These are phyloP conservation scores for Ceratobasidium sp. DNA, from an alignment of 1,284 basidiomycete species.

Conservation along the genomic window DNA sequence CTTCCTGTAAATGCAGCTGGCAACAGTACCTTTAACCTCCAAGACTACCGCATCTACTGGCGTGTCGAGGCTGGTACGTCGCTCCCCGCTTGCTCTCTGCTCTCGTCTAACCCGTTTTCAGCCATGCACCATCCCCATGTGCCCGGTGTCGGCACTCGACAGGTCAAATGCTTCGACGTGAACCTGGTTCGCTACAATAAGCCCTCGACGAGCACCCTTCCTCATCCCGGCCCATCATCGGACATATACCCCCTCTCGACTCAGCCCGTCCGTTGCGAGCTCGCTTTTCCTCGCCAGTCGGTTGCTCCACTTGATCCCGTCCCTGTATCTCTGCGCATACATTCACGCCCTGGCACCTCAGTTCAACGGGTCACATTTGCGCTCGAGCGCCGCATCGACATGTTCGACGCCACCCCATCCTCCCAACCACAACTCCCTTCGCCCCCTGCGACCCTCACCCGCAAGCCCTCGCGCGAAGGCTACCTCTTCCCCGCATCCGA, in stretches of 20 bases:
- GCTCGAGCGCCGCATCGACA: slow-evolving; percentile 51
- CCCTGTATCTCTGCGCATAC: slow-evolving; percentile 51
- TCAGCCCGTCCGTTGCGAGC: slow-evolving; percentile 50
- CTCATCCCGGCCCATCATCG: slow-evolving; percentile 48
- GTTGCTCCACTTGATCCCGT: slow-evolving; percentile 55
- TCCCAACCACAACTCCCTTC: slow-evolving; percentile 50
- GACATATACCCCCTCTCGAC: slow-evolving; percentile 45
- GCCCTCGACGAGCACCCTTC: slow-evolving; percentile 51
- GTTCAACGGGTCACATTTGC: slow-evolving; percentile 52
- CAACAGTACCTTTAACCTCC: slow-evolving; percentile 72
- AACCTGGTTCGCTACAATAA: slow-evolving; percentile 68
- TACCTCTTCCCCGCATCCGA: slow-evolving; percentile 46
- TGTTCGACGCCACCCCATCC: slow-evolving; percentile 48
- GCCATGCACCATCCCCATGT: slow-evolving; percentile 67
- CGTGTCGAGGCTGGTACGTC: slow-evolving; percentile 77
- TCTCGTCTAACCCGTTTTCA: slow-evolving; percentile 50
- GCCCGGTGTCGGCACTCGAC: slow-evolving; percentile 67
- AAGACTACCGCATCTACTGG: slow-evolving; percentile 81
- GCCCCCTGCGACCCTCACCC: slow-evolving; percentile 51
- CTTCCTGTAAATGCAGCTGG: slow-evolving; percentile 65
- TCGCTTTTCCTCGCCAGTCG: slow-evolving; percentile 51
- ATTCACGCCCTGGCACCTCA: slow-evolving; percentile 48
- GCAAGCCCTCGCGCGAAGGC: slow-evolving; percentile 63
- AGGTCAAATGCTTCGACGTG: slow-evolving; percentile 71
- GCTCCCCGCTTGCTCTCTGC: slow-evolving; percentile 40